A percentile compares a stretch with the other conserved stretches of the same genome.
Evolutionary conservation across 805 yeast species (phyloP).

Genomic region (Saccharomycopsis guyanensis): DNA sequence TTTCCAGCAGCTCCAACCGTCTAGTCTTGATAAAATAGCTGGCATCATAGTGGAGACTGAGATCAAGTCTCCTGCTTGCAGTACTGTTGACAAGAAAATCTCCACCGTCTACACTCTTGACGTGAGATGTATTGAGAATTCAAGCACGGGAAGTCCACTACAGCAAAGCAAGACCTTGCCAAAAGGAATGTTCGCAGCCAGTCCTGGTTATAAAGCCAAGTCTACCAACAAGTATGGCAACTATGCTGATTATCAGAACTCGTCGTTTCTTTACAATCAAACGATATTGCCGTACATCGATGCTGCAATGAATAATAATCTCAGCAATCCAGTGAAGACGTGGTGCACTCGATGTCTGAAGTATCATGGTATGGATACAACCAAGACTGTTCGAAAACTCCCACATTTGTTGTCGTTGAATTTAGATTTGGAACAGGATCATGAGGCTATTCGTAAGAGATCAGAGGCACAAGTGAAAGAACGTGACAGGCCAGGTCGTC

Average conservation of each 20-base stretch:
- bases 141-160: neutral
- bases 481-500: constrained; percentile 1
- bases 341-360: constrained; percentile 45
- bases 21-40: constrained; percentile 28
- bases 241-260: constrained; percentile 5
- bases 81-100: constrained; percentile 29
- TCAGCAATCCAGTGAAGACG: constrained; percentile 38
- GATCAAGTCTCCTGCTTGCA: constrained; percentile 35
- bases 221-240: neutral
- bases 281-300: constrained; percentile 52
- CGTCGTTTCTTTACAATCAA: constrained; percentile 17
- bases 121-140: constrained; percentile 30
- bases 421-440: constrained; percentile 49
- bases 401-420: constrained; percentile 65
- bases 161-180: neutral
- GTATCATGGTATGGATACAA: constrained; percentile 48
- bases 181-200: neutral
- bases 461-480: constrained; percentile 7
- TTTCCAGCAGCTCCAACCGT: neutral
- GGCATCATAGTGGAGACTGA: constrained; percentile 39
- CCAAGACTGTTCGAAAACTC: constrained; percentile 41
- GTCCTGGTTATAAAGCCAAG: neutral
- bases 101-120: constrained; percentile 37
- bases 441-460: constrained; percentile 38
- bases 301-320: constrained; percentile 44